Evolutionary conservation across 441 rosid genomes (phyloP), one percentile per base, ranked within the genome.

Genomic region (Eutrema salsugineum): DNA sequence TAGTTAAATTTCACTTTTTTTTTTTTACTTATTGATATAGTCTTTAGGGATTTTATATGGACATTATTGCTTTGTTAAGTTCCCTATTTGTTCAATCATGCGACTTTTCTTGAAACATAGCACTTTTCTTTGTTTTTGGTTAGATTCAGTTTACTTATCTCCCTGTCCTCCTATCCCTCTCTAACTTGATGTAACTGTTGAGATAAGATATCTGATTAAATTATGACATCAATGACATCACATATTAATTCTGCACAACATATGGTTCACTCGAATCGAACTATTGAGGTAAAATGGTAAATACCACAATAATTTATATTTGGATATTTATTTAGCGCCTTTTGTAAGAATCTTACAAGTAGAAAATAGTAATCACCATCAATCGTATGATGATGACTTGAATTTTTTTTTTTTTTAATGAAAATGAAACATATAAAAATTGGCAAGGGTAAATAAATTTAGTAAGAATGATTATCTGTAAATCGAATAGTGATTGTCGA

Each of bases 41-140:
- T 27, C 11, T 51, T 14, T 68, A 61, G 65, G 22, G 51, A 44
- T 20, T 53, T 53, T 16, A 74, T 24, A 44, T 42, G 55, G 40
- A 35, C 63, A 60, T n/a, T 68, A 20, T 53, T 75, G 70, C 27
- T 35, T 49, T 73, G 54, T 66, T 49, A 73, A 73, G 48, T 49
- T 43, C 61, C 44, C 20, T 60, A 60, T 42, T 58, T 50, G 68
- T 59, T 30, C 22, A 47, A 9, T 35, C 27, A 36, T 17, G 32
- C 50, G 42, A 75, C 66, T 75, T 17, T 53, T 74, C 67, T 73
- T 58, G 50, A 11, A 50, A 63, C 14, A 40, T 38, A 64, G 4
- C 33, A 12, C 2, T 16, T 42, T 19, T 14, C 43, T 35, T 22
- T 22, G 43, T 35, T 22, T 22, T 2, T 33, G n/a, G 73, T 24